Evolutionary conservation across 2,329 filamentous ascomycete genomes (phyloP).

Genomic region (Alternaria arborescens): DNA sequence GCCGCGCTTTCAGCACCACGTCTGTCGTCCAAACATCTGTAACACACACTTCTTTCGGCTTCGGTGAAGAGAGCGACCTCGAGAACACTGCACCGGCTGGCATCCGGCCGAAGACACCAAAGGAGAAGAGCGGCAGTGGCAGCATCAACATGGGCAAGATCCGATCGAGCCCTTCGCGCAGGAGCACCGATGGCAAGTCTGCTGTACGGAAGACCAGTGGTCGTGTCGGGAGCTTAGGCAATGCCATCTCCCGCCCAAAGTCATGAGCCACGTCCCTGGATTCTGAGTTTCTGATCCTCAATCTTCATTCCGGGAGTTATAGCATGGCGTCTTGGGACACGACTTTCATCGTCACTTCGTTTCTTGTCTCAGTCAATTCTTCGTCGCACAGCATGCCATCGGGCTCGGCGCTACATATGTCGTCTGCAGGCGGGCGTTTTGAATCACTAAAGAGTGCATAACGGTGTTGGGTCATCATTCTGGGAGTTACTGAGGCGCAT

Average conservation of each 20-base stretch:
- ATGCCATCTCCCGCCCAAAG: slow-evolving; percentile 39
- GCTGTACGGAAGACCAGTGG: slow-evolving; percentile 62
- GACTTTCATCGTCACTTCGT: slow-evolving; percentile 16
- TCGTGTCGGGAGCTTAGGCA: slow-evolving; percentile 58
- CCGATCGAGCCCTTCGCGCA: slow-evolving; percentile 54
- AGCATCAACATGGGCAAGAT: slow-evolving; percentile 57
- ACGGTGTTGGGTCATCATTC: slow-evolving; percentile 22
- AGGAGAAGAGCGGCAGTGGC: slow-evolving; percentile 53
- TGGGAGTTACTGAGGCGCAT: slow-evolving; percentile 28
- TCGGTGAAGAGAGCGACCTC: slow-evolving; percentile 56
- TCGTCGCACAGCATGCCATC: slow-evolving; percentile 24
- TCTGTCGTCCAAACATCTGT: slow-evolving; percentile 59
- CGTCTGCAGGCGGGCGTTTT: slow-evolving; percentile 38
- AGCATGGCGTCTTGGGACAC: slow-evolving; percentile 15
- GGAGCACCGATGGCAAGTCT: slow-evolving; percentile 58
- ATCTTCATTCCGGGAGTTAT: slow-evolving; percentile 20
- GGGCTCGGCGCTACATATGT: slow-evolving; percentile 23
- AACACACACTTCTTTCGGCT: slow-evolving; percentile 46
- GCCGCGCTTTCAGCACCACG: slow-evolving; percentile 77
- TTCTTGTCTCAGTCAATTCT: slow-evolving; percentile 19
- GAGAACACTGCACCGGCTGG: slow-evolving; percentile 54
- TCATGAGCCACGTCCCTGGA: slow-evolving; percentile 29
- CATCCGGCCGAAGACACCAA: slow-evolving; percentile 56
- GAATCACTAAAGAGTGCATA: slow-evolving; percentile 24
- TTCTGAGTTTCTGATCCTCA: slow-evolving; percentile 14